Evolutionary conservation across 768 basidiomycete species (phyloP), one percentile per base, ranked within the genome.

Genomic region (Amanita fuliginea): DNA sequence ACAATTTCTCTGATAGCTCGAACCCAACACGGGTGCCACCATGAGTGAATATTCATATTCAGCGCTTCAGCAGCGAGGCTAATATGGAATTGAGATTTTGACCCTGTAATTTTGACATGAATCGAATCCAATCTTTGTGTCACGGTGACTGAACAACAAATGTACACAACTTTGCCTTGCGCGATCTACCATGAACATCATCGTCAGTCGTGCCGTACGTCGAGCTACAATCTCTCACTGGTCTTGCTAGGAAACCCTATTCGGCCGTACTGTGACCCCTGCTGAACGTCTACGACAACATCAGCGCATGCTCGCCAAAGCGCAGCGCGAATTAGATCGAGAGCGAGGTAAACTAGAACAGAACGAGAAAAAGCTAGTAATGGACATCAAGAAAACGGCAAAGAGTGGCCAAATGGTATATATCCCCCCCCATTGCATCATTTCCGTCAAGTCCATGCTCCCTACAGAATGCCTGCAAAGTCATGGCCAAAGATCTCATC

Each of bases 401-500:
- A 94, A 96, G 64, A 76, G 81, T 44, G 94, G 95, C 30, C 94
- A 99, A 69, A 80, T 97, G 75, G 94, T 96, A 58, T 51, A 74
- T n/a, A n/a, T n/a, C n/a, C n/a, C n/a, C n/a, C 18, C 51, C 35
- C 51, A 19, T 40, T 37, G 42, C 26, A 42, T 16, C 24, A 8
- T 7, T 42, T 7, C 22, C 8, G 22, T 16, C 9, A 8, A 46
- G 40, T 45, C 46, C 53, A 47, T 55, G 55, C 59, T 56, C 52
- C 49, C 49, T 52, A 50, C 66, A 98, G 95, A 92, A 91, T 62
- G 92, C 95, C 18, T 97, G 94, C 73, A 98, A 98, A 75, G 87
- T 98, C 55, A 96, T 97, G 86, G 96, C 96, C 21, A 98, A 96
- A 66, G 96, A 99, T 63, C 84, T 99, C 50, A 92, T 98, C 55